A percentile compares a stretch with the other conserved stretches of the same genome.
Evolutionary conservation across 768 basidiomycete genomes (phyloP).

Genomic region (Dentipellis fragilis): DNA sequence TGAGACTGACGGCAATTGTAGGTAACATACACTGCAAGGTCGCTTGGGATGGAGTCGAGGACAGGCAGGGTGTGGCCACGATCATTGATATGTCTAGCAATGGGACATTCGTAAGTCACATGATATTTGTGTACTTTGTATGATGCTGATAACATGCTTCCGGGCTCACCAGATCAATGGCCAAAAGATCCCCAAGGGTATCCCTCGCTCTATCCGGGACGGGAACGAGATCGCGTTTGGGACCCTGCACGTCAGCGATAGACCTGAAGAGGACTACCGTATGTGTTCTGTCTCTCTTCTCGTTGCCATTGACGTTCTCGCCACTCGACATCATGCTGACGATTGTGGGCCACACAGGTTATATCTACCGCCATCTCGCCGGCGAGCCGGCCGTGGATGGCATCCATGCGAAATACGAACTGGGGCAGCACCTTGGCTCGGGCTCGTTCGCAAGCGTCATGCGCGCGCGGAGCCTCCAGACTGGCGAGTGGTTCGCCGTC

Average conservation of each 20-base stretch:
- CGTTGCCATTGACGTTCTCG: neutral
- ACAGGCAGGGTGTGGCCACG: constrained; percentile 29
- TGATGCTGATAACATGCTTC: neutral
- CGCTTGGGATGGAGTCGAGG: constrained; percentile 46
- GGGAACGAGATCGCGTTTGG: constrained; percentile 90
- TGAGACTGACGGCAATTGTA: constrained; percentile 17
- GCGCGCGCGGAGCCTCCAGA: constrained; percentile 63
- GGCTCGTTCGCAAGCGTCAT: constrained; percentile 89
- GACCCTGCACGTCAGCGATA: constrained; percentile 34
- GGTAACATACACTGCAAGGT: constrained; percentile 49
- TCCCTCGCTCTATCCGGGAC: constrained; percentile 49
- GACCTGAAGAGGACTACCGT: constrained; percentile 66
- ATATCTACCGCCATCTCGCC: constrained; percentile 61
- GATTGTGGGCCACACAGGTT: constrained; percentile 32
- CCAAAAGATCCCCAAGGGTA: constrained; percentile 46
- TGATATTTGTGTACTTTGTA: neutral
- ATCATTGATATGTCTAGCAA: constrained; percentile 58
- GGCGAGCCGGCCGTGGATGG: constrained; percentile 37
- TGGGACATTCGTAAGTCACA: constrained; percentile 55
- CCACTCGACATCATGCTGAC: neutral
- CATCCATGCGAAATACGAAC: constrained; percentile 56
- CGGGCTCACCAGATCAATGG: constrained; percentile 50
- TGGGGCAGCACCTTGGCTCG: constrained; percentile 67
- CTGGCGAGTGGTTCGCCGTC: constrained; percentile 73
- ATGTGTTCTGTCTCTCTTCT: constrained; percentile 19